Evolutionary conservation across 208 protist genomes (phyloP).

Genomic region (Balamuthia mandrillaris): DNA sequence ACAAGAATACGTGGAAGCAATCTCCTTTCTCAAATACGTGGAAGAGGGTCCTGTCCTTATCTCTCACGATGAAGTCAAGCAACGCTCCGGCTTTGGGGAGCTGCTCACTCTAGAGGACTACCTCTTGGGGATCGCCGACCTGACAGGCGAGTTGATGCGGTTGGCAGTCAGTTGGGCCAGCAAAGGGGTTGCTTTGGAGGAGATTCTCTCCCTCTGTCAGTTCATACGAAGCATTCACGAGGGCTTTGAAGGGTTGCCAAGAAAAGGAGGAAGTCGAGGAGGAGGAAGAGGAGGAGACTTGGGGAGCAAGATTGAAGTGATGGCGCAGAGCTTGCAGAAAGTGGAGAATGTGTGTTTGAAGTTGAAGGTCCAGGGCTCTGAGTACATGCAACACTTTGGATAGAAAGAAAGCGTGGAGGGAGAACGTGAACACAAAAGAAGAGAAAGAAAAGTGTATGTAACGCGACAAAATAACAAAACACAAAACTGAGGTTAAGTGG

Average conservation of each 20-base stretch:
- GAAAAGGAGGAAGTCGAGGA: no score
- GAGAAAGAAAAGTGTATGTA: no score
- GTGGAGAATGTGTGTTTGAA: constrained; percentile 40
- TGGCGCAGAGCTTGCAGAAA: constrained; percentile 46
- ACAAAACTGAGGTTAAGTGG: no score
- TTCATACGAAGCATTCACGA: constrained; percentile 41
- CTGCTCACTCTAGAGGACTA: constrained; percentile 44
- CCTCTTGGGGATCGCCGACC: constrained; percentile 41
- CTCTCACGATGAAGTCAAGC: constrained; percentile 38
- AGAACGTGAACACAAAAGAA: no score
- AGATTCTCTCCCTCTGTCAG: not conserved
- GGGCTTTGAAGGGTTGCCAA: no score
- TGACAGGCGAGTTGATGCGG: constrained; percentile 56
- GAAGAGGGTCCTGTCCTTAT: constrained; percentile 31
- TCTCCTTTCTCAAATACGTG: constrained; percentile 46
- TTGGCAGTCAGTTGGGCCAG: constrained; percentile 38
- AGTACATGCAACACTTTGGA: no score
- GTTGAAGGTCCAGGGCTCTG: not conserved
- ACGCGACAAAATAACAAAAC: no score
- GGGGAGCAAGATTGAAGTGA: constrained; percentile 30
- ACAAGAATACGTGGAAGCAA: constrained; percentile 58
- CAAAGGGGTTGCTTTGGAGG: not conserved
- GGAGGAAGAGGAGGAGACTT: constrained; percentile 32
- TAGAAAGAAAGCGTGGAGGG: no score
- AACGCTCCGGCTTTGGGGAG: not conserved